These are phyloP conservation scores for Flaveria trinervia DNA, from an alignment of 129 eudicot genomes.

Conservation along the genomic window DNA sequence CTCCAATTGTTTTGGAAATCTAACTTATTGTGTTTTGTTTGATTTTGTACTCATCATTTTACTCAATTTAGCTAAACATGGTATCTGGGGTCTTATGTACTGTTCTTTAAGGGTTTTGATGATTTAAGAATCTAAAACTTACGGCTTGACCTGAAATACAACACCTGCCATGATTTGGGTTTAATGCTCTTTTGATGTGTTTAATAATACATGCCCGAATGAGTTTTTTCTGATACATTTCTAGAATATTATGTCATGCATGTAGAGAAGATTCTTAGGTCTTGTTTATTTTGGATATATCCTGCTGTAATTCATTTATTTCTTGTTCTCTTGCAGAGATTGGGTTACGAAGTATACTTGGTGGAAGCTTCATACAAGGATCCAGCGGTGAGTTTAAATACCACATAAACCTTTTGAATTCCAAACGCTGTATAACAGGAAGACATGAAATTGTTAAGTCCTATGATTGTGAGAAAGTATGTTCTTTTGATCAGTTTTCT, in stretches of 20 bases:
- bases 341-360: constrained; percentile 92
- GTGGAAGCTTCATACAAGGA: constrained; percentile 94
- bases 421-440: background rate
- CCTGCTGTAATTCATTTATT: constrained; percentile 23
- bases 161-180: background rate
- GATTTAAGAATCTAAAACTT: constrained; percentile 6
- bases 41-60: background rate
- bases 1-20: background rate
- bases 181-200: background rate
- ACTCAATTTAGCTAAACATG: background rate
- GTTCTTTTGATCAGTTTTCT: constrained; percentile 21
- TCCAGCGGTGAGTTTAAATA: constrained; percentile 68
- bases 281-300: background rate
- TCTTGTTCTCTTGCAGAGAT: constrained; percentile 58
- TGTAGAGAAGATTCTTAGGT: background rate
- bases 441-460: constrained; percentile 6
- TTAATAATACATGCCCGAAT: constrained; percentile 9
- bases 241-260: too few species aligned
- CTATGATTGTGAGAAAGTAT: background rate
- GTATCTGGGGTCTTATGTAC: background rate
- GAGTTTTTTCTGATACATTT: background rate
- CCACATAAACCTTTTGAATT: constrained; percentile 10
- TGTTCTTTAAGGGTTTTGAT: background rate
- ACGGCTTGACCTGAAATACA: constrained; percentile 4
- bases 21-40: background rate